These are phyloP conservation scores for Ceratocystis lukuohia DNA, from an alignment of 2,329 filamentous ascomycete species.

Conservation along the genomic window DNA sequence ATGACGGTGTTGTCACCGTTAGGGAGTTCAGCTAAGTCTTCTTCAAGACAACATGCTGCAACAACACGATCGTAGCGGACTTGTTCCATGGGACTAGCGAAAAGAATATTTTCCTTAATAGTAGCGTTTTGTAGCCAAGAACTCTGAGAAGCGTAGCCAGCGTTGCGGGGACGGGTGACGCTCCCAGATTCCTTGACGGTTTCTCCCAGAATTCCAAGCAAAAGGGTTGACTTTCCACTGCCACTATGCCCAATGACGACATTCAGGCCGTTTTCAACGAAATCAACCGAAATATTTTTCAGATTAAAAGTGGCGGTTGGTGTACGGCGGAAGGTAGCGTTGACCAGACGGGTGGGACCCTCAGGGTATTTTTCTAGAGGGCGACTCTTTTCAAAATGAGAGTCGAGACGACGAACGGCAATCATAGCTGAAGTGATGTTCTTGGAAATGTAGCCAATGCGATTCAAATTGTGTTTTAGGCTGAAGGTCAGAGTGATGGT, in stretches of 20 bases:
- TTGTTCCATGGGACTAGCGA: conserved; percentile 38
- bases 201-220: conserved; percentile 42
- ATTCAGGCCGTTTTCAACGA: conserved; percentile 41
- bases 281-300: conserved; percentile 36
- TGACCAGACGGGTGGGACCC: conserved; percentile 35
- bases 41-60: conserved; percentile 39
- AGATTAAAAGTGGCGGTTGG: conserved; percentile 38
- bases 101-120: conserved; percentile 42
- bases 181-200: conserved; percentile 36
- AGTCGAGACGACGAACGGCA: conserved; percentile 40
- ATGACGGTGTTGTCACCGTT: conserved; percentile 39
- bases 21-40: conserved; percentile 39
- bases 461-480: conserved; percentile 36
- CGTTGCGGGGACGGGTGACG: conserved; percentile 37
- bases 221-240: conserved; percentile 43
- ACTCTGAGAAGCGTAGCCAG: conserved; percentile 45
- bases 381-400: conserved; percentile 39
- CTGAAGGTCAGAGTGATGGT: conserved; percentile 41
- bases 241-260: conserved; percentile 42
- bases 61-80: conserved; percentile 42
- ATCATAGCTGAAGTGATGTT: conserved; percentile 32
- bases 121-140: conserved; percentile 46
- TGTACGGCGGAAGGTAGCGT: conserved; percentile 37
- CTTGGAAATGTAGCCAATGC: conserved; percentile 24
- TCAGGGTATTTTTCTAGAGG: conserved; percentile 36